Evolutionary conservation across 257 asterid genomes (phyloP), one percentile per base, ranked within the genome.

Genomic region (Nemophila menziesii): DNA sequence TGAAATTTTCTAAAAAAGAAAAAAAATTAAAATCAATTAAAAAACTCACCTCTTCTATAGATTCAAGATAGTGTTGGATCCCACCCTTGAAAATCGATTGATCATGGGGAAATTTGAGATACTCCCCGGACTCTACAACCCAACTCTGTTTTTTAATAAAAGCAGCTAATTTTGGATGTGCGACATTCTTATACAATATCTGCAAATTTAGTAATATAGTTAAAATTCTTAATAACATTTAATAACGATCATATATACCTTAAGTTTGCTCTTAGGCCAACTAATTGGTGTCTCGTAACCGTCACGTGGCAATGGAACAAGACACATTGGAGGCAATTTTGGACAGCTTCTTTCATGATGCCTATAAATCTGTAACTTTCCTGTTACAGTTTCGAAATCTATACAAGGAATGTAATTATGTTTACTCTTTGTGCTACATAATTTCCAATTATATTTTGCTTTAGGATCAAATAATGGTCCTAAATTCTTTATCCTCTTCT

Each of bases 261-360:
- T 89, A 22, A 27, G 43, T 68, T 78, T 84, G 70, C 98, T 89
- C 23, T 70, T 87, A 7, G 98, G 95, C 98, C 98, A 89, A 18
- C 49, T 58, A 41, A 72, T 69, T 0, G 86, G 92, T 64, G 60
- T 66, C 54, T 44, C 74, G 49, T 89, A 80, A 13, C 95, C 94
- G 55, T 74, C 74, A 19, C 12, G 93, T 2, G 93, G 93, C 57
- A 89, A 92, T 24, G 95, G 86, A 62, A 84, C 93, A 14, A 89
- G 94, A 64, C 98, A 89, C 86, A 72, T 58, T 33, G 79, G 63
- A 46, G 74, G 68, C 18, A 74, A 57, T 67, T 29, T 67, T 39
- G 92, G 94, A 49, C 98, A 89, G 62, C 92, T 84, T 71, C 94
- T 80, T 60, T 89, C 96, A 11, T 57, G 98, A 56, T 89, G 96